phyloP scores from a whole-genome alignment of 306 rosid genomes.

The Pyrus pyrifolia region DNA sequence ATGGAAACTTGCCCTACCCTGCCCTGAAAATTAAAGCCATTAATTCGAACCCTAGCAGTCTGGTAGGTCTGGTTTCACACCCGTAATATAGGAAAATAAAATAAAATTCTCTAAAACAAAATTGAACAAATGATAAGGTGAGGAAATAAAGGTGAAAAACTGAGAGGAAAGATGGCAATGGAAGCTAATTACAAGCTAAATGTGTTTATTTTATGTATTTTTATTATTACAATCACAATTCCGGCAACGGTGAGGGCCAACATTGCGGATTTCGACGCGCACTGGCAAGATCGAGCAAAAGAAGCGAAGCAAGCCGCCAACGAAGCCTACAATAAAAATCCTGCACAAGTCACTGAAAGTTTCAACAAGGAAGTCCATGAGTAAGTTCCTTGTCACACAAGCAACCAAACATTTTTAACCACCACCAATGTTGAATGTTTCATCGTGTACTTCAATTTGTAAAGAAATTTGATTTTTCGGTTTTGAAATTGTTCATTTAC shows the following conservation, averaged over 20 bases:
- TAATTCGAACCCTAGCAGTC: background rate
- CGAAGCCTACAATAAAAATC: conserved; percentile 24
- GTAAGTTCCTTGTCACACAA: conserved; percentile 12
- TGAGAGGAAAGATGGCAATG: background rate
- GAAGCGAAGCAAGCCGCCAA: conserved; percentile 27
- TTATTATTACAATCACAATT: conserved; percentile 9
- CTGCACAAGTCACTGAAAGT: conserved; percentile 5
- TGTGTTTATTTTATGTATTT: conserved; percentile 23
- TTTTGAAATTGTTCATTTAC: background rate
- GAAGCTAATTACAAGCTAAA: conserved; percentile 15
- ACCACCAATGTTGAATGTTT: background rate
- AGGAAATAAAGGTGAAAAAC: background rate
- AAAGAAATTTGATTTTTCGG: background rate
- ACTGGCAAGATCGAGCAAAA: conserved; percentile 30
- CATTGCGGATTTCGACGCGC: conserved; percentile 28
- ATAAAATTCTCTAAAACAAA: background rate
- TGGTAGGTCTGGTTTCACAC: background rate
- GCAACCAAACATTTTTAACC: background rate
- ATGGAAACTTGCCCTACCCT: background rate
- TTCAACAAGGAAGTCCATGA: conserved; percentile 26
- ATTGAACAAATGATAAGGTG: background rate
- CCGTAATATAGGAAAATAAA: background rate
- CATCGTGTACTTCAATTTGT: background rate
- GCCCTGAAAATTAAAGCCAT: background rate
- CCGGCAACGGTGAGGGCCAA: conserved; percentile 21